These are phyloP conservation scores for Picea glauca DNA, from an alignment of 75 land plant genomes.

Conservation along the genomic window DNA sequence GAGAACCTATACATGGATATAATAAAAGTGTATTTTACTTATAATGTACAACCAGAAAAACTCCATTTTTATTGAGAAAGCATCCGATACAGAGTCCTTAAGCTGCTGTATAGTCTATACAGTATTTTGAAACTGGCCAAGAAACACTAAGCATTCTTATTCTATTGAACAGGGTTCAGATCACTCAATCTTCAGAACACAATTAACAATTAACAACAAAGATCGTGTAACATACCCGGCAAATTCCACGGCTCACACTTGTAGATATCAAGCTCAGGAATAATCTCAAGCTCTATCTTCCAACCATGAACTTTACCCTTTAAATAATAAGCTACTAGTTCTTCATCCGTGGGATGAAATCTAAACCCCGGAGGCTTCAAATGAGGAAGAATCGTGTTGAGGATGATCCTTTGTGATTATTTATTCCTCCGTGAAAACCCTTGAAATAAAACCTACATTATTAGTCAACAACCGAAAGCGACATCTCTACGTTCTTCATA, in stretches of 20 bases:
- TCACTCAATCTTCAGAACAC: neutral
- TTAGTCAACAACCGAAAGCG: too few relatives aligned
- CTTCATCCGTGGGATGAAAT: slow-evolving; percentile 10
- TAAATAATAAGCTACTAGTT: slow-evolving; percentile 7
- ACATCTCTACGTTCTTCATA: too few relatives aligned
- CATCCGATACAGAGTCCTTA: too few relatives aligned
- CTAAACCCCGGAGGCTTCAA: slow-evolving; percentile 6
- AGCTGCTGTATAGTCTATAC: neutral
- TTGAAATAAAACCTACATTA: too few relatives aligned
- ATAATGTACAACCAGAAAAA: too few relatives aligned
- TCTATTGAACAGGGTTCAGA: neutral
- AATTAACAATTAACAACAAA: neutral
- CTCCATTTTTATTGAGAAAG: too few relatives aligned
- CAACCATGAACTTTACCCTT: neutral
- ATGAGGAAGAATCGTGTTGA: too few relatives aligned
- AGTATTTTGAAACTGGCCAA: neutral
- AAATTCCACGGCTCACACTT: slow-evolving; percentile 18
- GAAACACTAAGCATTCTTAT: neutral
- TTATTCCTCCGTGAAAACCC: too few relatives aligned
- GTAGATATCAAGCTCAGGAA: slow-evolving; percentile 11
- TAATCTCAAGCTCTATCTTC: slow-evolving; percentile 1
- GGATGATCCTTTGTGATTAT: too few relatives aligned
- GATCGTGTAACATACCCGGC: neutral
- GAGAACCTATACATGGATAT: too few relatives aligned
- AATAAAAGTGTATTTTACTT: too few relatives aligned